Conservation (phyloP, 345 rosid species). For the Corchorus olitorius region DNA sequence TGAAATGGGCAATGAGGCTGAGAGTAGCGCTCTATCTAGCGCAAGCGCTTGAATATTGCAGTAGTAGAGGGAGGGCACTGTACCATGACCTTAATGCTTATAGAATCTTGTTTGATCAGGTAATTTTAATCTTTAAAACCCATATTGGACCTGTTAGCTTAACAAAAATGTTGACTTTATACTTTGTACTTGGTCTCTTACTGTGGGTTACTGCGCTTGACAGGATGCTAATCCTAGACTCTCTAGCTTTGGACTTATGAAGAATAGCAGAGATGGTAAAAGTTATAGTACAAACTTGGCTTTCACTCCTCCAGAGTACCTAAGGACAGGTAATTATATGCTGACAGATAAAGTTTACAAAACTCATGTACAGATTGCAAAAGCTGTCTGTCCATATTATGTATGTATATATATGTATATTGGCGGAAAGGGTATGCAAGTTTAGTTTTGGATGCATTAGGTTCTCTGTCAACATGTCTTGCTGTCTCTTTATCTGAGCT, state of each 20-base stretch:
- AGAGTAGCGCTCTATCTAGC: conserved; percentile 85
- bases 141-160: neutral
- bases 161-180: conserved; percentile 1
- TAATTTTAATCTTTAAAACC: conserved; percentile 18
- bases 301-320: conserved; percentile 87
- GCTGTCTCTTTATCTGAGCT: conserved; percentile 3
- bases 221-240: conserved; percentile 86
- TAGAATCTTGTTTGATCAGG: conserved; percentile 82
- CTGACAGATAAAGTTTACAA: neutral
- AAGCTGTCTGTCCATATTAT: neutral
- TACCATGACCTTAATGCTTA: conserved; percentile 90
- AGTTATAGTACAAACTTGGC: conserved; percentile 93
- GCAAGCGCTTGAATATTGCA: conserved; percentile 81
- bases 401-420: neutral
- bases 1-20: conserved; percentile 91
- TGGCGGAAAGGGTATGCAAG: neutral
- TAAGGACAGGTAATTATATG: conserved; percentile 65
- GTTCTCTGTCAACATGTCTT: conserved; percentile 10
- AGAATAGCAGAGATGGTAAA: conserved; percentile 92
- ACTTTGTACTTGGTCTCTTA: conserved; percentile 10
- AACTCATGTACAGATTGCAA: conserved; percentile 4
- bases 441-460: neutral
- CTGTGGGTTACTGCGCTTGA: conserved; percentile 18
- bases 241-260: conserved; percentile 88
- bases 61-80: conserved; percentile 73